Evolutionary conservation across 176 grass and related monocot species (phyloP), one percentile per base, ranked within the genome.

Genomic region (Raddia distichophylla): DNA sequence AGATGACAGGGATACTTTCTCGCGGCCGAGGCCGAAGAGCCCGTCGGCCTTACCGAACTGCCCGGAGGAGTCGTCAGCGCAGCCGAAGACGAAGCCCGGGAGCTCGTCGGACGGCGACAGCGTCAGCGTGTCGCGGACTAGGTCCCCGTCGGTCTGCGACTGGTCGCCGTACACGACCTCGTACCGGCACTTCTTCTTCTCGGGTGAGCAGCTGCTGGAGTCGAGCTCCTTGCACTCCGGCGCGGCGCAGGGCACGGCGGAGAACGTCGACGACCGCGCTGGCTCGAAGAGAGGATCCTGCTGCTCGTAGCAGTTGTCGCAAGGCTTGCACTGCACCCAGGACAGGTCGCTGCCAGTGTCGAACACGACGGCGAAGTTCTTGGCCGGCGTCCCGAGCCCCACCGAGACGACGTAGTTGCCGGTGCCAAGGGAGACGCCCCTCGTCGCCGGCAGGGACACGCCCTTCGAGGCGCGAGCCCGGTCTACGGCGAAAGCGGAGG

Each of bases 281-380:
- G 95, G 92, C 86, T 98, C 88, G 54, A 98, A 98, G 46, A 98
- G 72, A 14, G 90, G 95, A 51, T 98, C 84, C 13, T 86, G 75
- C 80, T 93, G 95, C 2, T 77, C 48, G 81, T 94, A 94, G 89
- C 92, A 98, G 58, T 49, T 22, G 0, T 1, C 8, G 78, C 92
- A 94, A 6, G 95, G 88, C 61, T 59, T 71, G 78, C 95, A 97
- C 75, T 90, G 94, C 77, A 97, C 93, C 94, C 94, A 97, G 10
- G 94, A 89, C 5, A 97, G 82, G 58, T 94, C 91, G 78, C 91
- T 94, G 60, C 94, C 94, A 18, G 94, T 97, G 87, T 97, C 94
- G 61, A 98, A 94, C 12, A 93, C 44, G 27, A 98, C 81, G 3
- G 90, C 17, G 44, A 79, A 78, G 58, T 87, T 56, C 51, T 47